Evolutionary conservation across 371 early-diverging fungal genomes (phyloP).

Genomic region (Mycotypha africana): DNA sequence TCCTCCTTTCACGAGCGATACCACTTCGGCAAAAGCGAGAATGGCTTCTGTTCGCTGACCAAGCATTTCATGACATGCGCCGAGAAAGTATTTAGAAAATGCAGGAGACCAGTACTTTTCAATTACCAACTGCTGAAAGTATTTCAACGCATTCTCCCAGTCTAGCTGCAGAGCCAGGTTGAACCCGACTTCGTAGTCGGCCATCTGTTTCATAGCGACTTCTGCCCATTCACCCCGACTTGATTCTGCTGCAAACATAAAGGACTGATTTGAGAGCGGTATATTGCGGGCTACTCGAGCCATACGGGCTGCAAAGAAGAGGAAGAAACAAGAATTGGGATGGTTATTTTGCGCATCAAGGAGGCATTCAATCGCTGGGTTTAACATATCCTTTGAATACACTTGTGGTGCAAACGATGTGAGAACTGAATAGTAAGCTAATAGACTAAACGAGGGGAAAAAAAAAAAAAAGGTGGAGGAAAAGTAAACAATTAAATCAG

Average conservation of each 20-base stretch:
- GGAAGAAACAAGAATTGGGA: constrained; percentile 56
- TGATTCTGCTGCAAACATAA: constrained; percentile 45
- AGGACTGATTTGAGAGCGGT: constrained; percentile 49
- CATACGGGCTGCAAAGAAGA: constrained; percentile 54
- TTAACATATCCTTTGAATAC: constrained; percentile 32
- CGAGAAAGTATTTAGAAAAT: constrained; percentile 55
- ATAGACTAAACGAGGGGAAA: constrained; percentile 14
- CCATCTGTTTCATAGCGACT: constrained; percentile 42
- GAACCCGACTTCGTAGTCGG: constrained; percentile 58
- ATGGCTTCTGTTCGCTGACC: constrained; percentile 49
- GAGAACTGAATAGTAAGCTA: constrained; percentile 46
- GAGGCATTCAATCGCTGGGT: constrained; percentile 50
- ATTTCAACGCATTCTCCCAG: constrained; percentile 42
- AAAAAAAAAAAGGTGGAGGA: not conserved
- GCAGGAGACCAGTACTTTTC: constrained; percentile 60
- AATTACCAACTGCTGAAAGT: constrained; percentile 43
- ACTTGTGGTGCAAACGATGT: constrained; percentile 46
- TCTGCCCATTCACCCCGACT: constrained; percentile 54
- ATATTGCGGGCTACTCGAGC: constrained; percentile 44
- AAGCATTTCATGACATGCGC: constrained; percentile 48
- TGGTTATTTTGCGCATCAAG: constrained; percentile 48
- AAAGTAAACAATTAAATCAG: not conserved
- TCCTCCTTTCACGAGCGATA: constrained; percentile 32
- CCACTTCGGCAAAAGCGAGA: constrained; percentile 41
- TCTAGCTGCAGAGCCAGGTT: constrained; percentile 50